These are phyloP conservation scores for Calonectria fujianensis DNA, from an alignment of 2,329 filamentous ascomycete species.

Conservation along the genomic window DNA sequence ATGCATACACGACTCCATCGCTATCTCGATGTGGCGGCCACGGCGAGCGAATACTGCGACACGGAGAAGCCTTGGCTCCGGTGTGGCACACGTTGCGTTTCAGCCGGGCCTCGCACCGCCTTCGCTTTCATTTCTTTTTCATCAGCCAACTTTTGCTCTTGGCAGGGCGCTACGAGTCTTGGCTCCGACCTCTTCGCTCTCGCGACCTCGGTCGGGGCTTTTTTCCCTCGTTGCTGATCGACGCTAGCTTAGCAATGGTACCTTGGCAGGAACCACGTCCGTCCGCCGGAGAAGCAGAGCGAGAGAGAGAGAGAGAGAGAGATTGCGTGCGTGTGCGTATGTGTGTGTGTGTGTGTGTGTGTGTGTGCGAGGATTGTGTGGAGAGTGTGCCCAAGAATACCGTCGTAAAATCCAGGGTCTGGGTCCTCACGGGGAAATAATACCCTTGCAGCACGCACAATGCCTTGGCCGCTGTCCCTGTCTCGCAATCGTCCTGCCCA, in stretches of 20 bases:
- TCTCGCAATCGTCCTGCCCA: not conserved
- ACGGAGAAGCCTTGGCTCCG: slow-evolving; percentile 6
- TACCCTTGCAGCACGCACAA: not conserved
- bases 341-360: too few species aligned
- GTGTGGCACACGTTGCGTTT: slow-evolving; percentile 13
- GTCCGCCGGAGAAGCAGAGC: not conserved
- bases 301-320: too few species aligned
- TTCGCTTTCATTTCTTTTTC: not conserved
- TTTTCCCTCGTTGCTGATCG: not conserved
- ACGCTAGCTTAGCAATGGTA: not conserved
- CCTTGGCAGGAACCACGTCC: slow-evolving; percentile 9
- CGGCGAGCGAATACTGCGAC: not conserved
- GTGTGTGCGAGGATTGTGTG: too few species aligned
- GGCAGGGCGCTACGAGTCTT: not conserved
- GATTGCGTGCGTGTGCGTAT: too few species aligned
- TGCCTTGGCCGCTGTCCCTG: not conserved
- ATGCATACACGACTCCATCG: not conserved
- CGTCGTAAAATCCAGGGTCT: not conserved
- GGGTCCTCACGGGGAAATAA: not conserved
- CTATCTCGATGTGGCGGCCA: slow-evolving; percentile 1
- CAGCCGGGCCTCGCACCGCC: not conserved
- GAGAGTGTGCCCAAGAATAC: not conserved
- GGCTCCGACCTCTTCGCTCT: not conserved
- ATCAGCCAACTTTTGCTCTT: slow-evolving; percentile 9
- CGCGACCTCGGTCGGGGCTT: not conserved